A percentile compares a stretch with the other conserved stretches of the same genome.
Evolutionary conservation across 352 stramenopile species (phyloP).

Genomic region (Phytophthora idaei): DNA sequence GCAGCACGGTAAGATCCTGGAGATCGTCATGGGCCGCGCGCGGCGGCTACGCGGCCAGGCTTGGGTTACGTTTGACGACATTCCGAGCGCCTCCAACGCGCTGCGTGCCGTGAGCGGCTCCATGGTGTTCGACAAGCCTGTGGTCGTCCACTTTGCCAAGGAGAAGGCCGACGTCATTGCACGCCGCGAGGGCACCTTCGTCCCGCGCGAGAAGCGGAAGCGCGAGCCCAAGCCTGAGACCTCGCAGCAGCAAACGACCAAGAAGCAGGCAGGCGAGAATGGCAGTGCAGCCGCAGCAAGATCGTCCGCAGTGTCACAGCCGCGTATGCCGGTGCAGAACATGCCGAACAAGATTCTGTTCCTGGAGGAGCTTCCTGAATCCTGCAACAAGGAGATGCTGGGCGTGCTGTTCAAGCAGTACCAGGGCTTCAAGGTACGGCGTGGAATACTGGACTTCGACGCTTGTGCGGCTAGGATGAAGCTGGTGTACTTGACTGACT

Average conservation of each 20-base stretch:
- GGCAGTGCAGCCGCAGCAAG: conserved; percentile 3
- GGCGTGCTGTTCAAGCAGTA: conserved; percentile 97
- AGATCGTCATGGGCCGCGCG: conserved; percentile 88
- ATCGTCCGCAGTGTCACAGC: conserved; percentile 35
- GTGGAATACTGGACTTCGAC: background rate
- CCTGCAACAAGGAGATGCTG: conserved; percentile 97
- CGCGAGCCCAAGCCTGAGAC: conserved; percentile 56
- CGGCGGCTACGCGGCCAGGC: conserved; percentile 89
- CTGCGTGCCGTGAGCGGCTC: conserved; percentile 89
- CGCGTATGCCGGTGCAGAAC: conserved; percentile 52
- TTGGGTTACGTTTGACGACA: conserved; percentile 93
- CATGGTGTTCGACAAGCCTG: conserved; percentile 89
- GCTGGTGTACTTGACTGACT: conserved; percentile 1
- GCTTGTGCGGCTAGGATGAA: background rate
- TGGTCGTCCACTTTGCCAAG: conserved; percentile 84
- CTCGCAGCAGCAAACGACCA: conserved; percentile 33
- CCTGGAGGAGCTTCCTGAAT: conserved; percentile 91
- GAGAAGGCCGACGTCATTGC: conserved; percentile 86
- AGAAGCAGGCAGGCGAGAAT: conserved; percentile 37
- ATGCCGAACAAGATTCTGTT: conserved; percentile 95
- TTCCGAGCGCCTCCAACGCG: conserved; percentile 87
- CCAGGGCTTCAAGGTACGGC: conserved; percentile 91
- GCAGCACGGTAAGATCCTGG: conserved; percentile 92
- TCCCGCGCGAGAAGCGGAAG: conserved; percentile 85
- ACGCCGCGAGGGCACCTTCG: conserved; percentile 69